phyloP scores from a whole-genome alignment of 495 filamentous ascomycete species.

The Penicillium steckii region DNA sequence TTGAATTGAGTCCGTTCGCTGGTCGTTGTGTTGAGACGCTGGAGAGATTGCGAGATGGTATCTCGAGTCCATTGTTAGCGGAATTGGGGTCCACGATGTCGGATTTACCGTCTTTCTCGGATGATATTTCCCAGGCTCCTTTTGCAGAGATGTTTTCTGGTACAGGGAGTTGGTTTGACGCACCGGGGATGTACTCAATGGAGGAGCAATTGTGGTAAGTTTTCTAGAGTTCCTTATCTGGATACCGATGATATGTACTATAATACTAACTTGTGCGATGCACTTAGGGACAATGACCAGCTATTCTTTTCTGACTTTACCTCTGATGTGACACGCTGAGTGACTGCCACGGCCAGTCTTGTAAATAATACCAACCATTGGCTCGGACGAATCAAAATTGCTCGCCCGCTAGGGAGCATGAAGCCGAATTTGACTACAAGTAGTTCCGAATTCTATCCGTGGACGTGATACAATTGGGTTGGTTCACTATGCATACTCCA shows the following conservation, averaged over 20 bases:
- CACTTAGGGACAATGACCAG: not conserved
- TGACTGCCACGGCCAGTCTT: not conserved
- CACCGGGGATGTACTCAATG: slow-evolving; percentile 1
- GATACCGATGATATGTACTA: not conserved
- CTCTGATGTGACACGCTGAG: not conserved
- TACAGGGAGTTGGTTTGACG: not conserved
- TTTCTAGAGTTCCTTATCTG: not conserved
- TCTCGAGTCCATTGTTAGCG: not conserved
- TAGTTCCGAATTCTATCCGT: too few species aligned
- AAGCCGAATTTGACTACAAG: too few species aligned
- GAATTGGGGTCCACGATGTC: not conserved
- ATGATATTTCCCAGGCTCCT: not conserved
- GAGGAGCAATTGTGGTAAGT: slow-evolving; percentile 7
- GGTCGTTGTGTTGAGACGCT: slow-evolving; percentile 3
- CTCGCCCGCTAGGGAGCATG: too few species aligned
- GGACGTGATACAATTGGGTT: too few species aligned
- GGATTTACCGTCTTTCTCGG: not conserved
- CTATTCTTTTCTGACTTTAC: not conserved
- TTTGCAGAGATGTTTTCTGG: slow-evolving; percentile 1
- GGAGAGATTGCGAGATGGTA: not conserved
- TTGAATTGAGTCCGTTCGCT: slow-evolving; percentile 3
- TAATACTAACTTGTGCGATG: too few species aligned
- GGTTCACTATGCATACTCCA: too few species aligned
- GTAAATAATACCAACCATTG: too few species aligned
- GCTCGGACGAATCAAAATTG: too few species aligned